Evolutionary conservation across 192 early-diverging fungal genomes (phyloP), one percentile per base, ranked within the genome.

Genomic region (Linnemannia schmuckeri): DNA sequence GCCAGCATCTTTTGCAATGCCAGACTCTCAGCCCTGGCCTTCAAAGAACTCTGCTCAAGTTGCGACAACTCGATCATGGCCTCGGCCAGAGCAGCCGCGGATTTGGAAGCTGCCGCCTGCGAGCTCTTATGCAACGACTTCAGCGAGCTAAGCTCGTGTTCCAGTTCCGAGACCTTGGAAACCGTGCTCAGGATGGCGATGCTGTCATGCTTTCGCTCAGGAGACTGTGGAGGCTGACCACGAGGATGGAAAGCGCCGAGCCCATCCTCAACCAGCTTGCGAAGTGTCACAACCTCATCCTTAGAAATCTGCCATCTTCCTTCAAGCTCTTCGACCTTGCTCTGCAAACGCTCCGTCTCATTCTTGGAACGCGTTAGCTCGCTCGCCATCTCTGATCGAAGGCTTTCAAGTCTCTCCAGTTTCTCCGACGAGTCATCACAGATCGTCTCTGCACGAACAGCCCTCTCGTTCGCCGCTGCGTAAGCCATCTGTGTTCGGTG

Each of bases 31-130:
- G 88, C 88, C 40, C 88, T 79, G 37, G 88, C 74, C 73, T 91
- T 88, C 74, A 92, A 89, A 30, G 83, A 87, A 15, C 88, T 80
- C 22, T 89, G 84, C 70, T 93, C 92, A 42, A 93, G 42, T 47
- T 80, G 86, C 7, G 88, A 87, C 40, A 91, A 76, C 41, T 91
- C 85, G 54, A 90, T 88, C 72, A 89, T 89, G 7, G 82, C 85
- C 40, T 91, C 88, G 0, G 92, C 87, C 18, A 90, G 46, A 27
- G 88, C 88, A 15, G 79, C 76, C 49, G 88, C 77, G 22, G 90
- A 80, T 22, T 77, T 81, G 22, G 86, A 77, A 7, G 88, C 87
- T 18, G 72, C 27, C 1, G 88, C 47, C 41, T 91, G 82, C 4
- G 83, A 82, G 24, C 77, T 70, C 68, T 74, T 85, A 63, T 86